Evolutionary conservation across 345 rosid genomes (phyloP).

Genomic region (Eucalyptus victrix): DNA sequence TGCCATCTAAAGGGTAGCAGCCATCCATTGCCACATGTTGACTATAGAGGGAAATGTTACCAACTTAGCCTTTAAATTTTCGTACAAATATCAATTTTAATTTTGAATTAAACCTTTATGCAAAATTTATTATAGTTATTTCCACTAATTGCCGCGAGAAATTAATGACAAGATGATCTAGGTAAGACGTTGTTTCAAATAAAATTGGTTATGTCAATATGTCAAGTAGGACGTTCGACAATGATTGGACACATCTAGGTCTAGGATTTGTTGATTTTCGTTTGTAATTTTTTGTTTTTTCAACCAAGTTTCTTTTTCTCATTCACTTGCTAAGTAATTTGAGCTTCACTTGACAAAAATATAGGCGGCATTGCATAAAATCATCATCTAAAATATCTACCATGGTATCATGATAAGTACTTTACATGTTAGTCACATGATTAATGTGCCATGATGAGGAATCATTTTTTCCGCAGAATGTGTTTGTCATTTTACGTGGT

Average conservation of each 20-base stretch:
- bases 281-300: not conserved
- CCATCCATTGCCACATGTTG: not conserved
- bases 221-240: fast-evolving
- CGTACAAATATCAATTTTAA: too few species aligned
- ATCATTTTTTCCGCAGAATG: too few species aligned
- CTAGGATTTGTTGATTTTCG: not conserved
- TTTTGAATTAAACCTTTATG: too few species aligned
- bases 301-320: not conserved
- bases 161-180: not conserved
- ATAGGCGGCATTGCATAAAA: not conserved
- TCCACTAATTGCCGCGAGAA: fast-evolving
- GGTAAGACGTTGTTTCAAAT: fast-evolving
- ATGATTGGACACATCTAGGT: not conserved
- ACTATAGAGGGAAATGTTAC: not conserved
- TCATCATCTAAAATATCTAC: not conserved
- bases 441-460: too few species aligned
- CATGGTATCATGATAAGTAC: not conserved
- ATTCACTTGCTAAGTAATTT: not conserved
- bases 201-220: not conserved
- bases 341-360: not conserved
- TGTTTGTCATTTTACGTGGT: fast-evolving
- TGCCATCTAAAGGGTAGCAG: not conserved
- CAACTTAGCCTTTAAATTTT: too few species aligned
- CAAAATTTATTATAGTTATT: too few species aligned
- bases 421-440: not conserved